Percentiles rank a stretch among this genome's conserved stretches.
Conservation (phyloP, 495 filamentous ascomycete species). For the Aspergillus homomorphus region DNA sequence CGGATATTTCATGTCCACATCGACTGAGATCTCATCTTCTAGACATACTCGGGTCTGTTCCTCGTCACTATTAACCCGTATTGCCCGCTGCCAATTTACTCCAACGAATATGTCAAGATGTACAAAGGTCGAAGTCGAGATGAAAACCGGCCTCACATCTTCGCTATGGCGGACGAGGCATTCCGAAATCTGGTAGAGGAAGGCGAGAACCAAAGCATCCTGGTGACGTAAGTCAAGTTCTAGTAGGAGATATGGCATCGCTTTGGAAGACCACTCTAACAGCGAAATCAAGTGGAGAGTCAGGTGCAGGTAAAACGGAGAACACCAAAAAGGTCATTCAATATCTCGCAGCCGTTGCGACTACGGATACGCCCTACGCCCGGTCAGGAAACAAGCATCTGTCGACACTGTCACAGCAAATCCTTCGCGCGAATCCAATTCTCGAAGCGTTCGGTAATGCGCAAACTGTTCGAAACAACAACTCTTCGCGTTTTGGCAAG, state of each 20-base stretch:
- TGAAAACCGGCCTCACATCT: slow-evolving; percentile 96
- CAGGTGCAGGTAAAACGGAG: slow-evolving; percentile 97
- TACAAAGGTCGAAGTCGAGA: slow-evolving; percentile 87
- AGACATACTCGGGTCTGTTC: slow-evolving; percentile 97
- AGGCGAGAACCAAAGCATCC: slow-evolving; percentile 93
- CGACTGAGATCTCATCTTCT: slow-evolving; percentile 11
- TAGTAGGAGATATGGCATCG: background rate
- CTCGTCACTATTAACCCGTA: slow-evolving; percentile 98
- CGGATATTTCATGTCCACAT: background rate
- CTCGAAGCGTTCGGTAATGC: slow-evolving; percentile 98
- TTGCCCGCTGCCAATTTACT: slow-evolving; percentile 91
- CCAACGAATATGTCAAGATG: slow-evolving; percentile 93
- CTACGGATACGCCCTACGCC: slow-evolving; percentile 68
- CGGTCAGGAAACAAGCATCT: slow-evolving; percentile 63
- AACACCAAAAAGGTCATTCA: slow-evolving; percentile 99
- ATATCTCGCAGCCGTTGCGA: slow-evolving; percentile 92
- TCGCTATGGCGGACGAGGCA: slow-evolving; percentile 96
- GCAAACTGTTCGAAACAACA: slow-evolving; percentile 96
- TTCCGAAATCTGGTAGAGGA: slow-evolving; percentile 95
- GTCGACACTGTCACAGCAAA: slow-evolving; percentile 93
- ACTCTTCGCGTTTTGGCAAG: slow-evolving; percentile 97
- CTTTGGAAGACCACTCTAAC: slow-evolving; percentile 5
- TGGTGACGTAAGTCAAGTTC: slow-evolving; percentile 68
- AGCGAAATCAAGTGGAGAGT: slow-evolving; percentile 66
- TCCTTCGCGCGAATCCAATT: slow-evolving; percentile 94